Evolutionary conservation across 345 rosid species (phyloP).

Genomic region (Salix purpurea): DNA sequence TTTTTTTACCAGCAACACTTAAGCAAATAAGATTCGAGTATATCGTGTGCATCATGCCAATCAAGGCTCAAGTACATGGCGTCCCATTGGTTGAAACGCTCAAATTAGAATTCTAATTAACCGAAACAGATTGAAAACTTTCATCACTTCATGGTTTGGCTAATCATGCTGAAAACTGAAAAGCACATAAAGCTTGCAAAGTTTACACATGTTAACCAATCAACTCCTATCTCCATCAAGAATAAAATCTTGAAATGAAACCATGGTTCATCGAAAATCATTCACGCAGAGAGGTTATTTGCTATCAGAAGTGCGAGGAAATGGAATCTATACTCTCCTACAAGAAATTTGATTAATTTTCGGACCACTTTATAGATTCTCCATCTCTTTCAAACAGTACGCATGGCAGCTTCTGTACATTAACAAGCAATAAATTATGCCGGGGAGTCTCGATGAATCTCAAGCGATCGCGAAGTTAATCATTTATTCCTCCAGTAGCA

Average conservation of each 20-base stretch:
- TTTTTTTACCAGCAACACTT: background rate
- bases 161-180: background rate
- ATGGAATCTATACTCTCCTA: too few relatives aligned
- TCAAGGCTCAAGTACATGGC: background rate
- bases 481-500: conserved; percentile 21
- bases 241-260: background rate
- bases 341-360: too few relatives aligned
- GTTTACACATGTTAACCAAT: too few relatives aligned
- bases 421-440: background rate
- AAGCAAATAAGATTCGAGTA: background rate
- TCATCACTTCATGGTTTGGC: background rate
- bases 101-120: background rate
- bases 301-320: too few relatives aligned
- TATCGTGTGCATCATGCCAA: background rate
- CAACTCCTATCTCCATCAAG: too few relatives aligned
- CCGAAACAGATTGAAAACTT: background rate
- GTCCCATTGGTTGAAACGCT: background rate
- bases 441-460: background rate
- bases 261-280: conserved; percentile 8
- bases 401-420: background rate
- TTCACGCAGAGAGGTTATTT: background rate
- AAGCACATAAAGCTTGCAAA: background rate
- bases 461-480: background rate
- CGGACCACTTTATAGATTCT: too few relatives aligned
- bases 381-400: background rate